Evolutionary conservation across 169 alveolate genomes (phyloP).

Genomic region (Theileria luwenshuni): DNA sequence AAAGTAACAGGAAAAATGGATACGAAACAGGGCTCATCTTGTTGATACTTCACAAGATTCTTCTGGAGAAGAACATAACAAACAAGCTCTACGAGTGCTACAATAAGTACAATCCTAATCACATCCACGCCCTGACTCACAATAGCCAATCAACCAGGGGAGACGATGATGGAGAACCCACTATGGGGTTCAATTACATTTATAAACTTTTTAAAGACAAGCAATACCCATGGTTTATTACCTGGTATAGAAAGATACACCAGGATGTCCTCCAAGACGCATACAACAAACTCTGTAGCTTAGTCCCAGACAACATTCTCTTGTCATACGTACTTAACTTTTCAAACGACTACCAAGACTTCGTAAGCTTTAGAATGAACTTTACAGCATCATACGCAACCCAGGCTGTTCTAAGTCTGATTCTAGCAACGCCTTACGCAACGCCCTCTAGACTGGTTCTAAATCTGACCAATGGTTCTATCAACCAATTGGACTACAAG

Average conservation of each 20-base stretch:
- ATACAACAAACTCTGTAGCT: constrained; percentile 46
- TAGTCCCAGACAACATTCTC: constrained; percentile 62
- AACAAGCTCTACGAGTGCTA: constrained; percentile 54
- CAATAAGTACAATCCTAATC: constrained; percentile 49
- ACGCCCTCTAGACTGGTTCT: constrained; percentile 55
- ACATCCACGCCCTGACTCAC: constrained; percentile 7
- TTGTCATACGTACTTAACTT: constrained; percentile 17
- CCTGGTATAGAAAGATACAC: constrained; percentile 65
- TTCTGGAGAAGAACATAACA: constrained; percentile 57
- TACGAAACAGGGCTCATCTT: constrained; percentile 45
- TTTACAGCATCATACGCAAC: constrained; percentile 53
- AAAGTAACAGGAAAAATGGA: neutral
- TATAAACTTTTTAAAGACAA: constrained; percentile 62
- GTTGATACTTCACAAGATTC: constrained; percentile 62
- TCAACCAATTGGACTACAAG: constrained; percentile 54
- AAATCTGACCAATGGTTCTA: constrained; percentile 42
- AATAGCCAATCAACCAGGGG: neutral
- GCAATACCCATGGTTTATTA: constrained; percentile 67
- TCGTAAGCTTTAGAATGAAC: constrained; percentile 32
- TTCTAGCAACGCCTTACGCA: constrained; percentile 62
- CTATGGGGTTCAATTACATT: constrained; percentile 38
- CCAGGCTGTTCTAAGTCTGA: constrained; percentile 60
- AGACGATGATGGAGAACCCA: constrained; percentile 1
- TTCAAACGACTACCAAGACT: constrained; percentile 42
- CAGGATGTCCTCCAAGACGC: constrained; percentile 69